phyloP scores from a whole-genome alignment of 805 yeast genomes.

The Phaffomyces antillensis region DNA sequence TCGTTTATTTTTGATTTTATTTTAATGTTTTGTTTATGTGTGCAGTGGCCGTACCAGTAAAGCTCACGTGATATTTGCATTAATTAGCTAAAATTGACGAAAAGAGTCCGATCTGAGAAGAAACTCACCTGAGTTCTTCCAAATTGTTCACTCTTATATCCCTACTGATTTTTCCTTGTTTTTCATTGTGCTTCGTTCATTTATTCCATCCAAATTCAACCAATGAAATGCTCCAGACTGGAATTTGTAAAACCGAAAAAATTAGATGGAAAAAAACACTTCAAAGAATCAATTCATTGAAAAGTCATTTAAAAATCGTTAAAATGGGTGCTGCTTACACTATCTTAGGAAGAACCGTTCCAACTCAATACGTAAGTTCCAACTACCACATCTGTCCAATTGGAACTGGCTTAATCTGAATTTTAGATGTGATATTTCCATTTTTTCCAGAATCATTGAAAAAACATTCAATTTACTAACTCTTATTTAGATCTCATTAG shows the following conservation, averaged over 20 bases:
- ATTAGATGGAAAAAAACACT: background rate
- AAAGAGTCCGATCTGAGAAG: too few species aligned
- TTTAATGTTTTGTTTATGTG: background rate
- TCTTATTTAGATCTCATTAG: constrained; percentile 57
- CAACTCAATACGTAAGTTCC: constrained; percentile 61
- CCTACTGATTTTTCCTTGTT: background rate
- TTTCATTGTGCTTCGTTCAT: background rate
- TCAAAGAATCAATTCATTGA: background rate
- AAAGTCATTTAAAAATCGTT: background rate
- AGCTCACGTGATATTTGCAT: background rate
- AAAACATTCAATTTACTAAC: constrained; percentile 4
- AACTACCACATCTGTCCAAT: background rate
- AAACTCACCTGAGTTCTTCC: too few species aligned
- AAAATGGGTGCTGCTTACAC: constrained; percentile 80
- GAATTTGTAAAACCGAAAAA: background rate
- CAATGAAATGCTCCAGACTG: constrained; percentile 2
- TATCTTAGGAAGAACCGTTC: constrained; percentile 78
- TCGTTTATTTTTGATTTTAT: too few species aligned
- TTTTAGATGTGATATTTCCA: background rate
- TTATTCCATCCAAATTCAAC: background rate
- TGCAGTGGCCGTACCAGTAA: background rate
- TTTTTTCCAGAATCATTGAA: too few species aligned
- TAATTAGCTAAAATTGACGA: too few species aligned
- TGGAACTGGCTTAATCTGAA: background rate
- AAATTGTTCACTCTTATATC: too few species aligned